These are phyloP conservation scores for Martiniozyma abietophila DNA, from an alignment of 805 yeast species.

Conservation along the genomic window DNA sequence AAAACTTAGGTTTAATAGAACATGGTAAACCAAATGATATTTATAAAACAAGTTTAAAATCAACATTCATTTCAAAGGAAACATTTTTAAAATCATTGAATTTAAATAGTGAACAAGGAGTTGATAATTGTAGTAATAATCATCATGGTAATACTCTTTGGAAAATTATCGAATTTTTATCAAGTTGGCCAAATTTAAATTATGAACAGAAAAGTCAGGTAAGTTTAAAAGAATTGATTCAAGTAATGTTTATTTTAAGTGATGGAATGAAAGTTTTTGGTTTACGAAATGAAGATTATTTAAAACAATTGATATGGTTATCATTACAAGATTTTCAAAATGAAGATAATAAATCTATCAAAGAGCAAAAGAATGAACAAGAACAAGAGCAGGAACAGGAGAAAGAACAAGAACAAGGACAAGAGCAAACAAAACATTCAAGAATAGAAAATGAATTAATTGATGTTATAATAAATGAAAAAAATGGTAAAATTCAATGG, in stretches of 20 bases:
- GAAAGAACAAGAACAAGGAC: too few species aligned
- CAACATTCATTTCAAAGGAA: too few species aligned
- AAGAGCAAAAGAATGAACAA: too few species aligned
- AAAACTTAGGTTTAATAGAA: too few species aligned
- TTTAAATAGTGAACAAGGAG: too few species aligned
- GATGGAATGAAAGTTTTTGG: constrained; percentile 3
- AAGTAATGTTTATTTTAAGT: constrained; percentile 3
- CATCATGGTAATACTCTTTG: constrained; percentile 6
- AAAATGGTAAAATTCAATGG: constrained; percentile 23
- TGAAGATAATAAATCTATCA: too few species aligned
- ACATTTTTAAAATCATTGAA: too few species aligned
- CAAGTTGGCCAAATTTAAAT: constrained; percentile 13
- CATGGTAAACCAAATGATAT: too few species aligned
- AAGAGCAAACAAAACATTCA: too few species aligned
- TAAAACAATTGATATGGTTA: constrained; percentile 1
- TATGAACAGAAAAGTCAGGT: too few species aligned
- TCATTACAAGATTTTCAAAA: constrained; percentile 1
- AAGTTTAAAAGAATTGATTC: constrained; percentile 5
- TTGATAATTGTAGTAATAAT: too few species aligned
- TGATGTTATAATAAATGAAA: constrained; percentile 17
- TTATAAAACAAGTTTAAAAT: too few species aligned
- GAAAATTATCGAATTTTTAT: constrained; percentile 4
- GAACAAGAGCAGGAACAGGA: not conserved
- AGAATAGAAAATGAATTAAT: constrained; percentile 9
- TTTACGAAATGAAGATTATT: constrained; percentile 1